Base-by-base conservation (phyloP, 2,329 filamentous ascomycete species). In the Conoideocrella luteorostrata region DNA sequence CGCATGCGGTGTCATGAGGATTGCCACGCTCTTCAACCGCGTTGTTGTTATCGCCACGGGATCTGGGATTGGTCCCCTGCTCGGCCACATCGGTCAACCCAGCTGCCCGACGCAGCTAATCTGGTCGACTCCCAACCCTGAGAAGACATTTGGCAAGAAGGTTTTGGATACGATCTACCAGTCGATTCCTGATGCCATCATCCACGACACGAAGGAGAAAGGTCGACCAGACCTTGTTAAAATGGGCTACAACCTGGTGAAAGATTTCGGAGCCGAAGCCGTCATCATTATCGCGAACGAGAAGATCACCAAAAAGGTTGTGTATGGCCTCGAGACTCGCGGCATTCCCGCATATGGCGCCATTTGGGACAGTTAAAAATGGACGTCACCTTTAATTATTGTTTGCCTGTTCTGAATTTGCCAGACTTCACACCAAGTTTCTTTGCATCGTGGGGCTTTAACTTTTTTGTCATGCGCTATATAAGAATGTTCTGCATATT, bases 231-330 rank as follows among this genome's bases (percentile, higher is more conserved):
- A 87, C 48, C 60, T 75, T n/a, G 66, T 71, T 12, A 57, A 58
- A 36, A 69, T 70, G 61, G 65, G 66, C 4, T 73, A 65, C 57
- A 73, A 86, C 58, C 54, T 82, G 22, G 68, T 68, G 11, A 66
- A 78, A 36, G 70, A 73, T 30, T 80, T 75, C 52, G 62, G 67
- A 7, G 65, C 82, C 2, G 84, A 88, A 68, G 85, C 83, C 3
- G 82, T 88, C 29, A 81, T 87, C 56, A 74, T 88, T 47, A 82
- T 89, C 54, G 80, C 80, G 44, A 89, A 88, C 58, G 77, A 81
- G 45, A 72, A 64, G 45, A 72, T 87, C 26, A 88, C 84, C 15
- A 73, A 72, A 55, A 78, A 77, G 64, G 71, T 88, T 2, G 83
- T 88, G 1, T 84, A 81, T 57, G 80, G 75, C 7, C 64, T 89